These are phyloP conservation scores for Xylariaceae sp. DNA, from an alignment of 2,329 filamentous ascomycete genomes.

Conservation along the genomic window DNA sequence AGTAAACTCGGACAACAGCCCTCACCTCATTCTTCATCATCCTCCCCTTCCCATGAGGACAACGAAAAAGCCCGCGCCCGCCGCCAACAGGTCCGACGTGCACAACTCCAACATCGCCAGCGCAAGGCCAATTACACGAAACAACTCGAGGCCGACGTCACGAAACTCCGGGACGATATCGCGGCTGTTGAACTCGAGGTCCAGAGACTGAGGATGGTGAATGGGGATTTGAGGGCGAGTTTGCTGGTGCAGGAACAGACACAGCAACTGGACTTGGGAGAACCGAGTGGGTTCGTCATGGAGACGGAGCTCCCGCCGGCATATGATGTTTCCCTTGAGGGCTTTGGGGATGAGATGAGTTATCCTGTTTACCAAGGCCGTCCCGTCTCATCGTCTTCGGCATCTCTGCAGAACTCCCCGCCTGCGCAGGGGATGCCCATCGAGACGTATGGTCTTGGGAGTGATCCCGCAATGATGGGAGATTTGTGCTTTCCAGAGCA, in stretches of 20 bases:
- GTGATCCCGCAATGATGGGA: too few species aligned
- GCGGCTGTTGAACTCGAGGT: conserved; percentile 38
- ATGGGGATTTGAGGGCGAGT: conserved; percentile 38
- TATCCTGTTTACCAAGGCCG: too few species aligned
- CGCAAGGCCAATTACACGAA: conserved; percentile 52
- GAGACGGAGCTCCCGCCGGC: conserved; percentile 34
- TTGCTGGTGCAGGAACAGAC: conserved; percentile 35
- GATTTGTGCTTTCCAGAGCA: too few species aligned
- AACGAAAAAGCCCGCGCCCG: conserved; percentile 42
- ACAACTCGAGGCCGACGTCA: conserved; percentile 49
- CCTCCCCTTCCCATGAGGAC: not conserved
- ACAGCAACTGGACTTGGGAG: conserved; percentile 32
- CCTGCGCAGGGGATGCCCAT: too few species aligned
- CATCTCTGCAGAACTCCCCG: too few species aligned
- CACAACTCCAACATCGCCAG: conserved; percentile 51
- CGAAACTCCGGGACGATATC: conserved; percentile 44
- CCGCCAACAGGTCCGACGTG: conserved; percentile 47
- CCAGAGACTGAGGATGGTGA: conserved; percentile 37
- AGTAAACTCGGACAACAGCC: conserved; percentile 24
- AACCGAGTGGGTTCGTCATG: conserved; percentile 36
- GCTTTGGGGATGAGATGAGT: not conserved
- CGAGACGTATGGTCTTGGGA: too few species aligned
- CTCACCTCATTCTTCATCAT: too few species aligned
- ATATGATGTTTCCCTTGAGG: conserved; percentile 32
- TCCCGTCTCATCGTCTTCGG: too few species aligned